phyloP scores from a whole-genome alignment of 73 alveolate species.

The Uronychia binucleata region DNA sequence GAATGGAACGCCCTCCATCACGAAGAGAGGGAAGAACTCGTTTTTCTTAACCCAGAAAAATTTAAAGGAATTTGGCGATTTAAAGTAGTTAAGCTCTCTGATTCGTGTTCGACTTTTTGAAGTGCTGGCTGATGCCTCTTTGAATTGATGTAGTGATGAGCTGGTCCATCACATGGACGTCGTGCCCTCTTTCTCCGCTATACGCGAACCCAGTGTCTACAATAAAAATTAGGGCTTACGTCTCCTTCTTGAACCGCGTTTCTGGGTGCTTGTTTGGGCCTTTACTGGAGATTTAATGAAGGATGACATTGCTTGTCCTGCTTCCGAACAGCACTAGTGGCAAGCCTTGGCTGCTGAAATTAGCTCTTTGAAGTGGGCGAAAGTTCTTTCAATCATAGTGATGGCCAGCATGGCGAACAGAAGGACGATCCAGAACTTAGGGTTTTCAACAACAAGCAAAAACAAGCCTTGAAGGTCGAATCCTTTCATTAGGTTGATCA shows the following conservation, averaged over 20 bases:
- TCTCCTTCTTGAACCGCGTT: not conserved
- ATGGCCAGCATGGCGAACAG: not conserved
- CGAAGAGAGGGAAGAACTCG: not conserved
- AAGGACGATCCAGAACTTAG: not conserved
- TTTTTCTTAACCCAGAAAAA: no score
- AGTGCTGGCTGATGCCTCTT: not conserved
- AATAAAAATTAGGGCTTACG: no score
- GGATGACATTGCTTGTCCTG: not conserved
- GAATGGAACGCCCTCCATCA: not conserved
- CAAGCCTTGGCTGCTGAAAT: not conserved
- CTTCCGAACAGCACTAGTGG: not conserved
- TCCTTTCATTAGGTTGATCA: not conserved
- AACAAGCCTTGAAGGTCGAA: slow-evolving; percentile 5
- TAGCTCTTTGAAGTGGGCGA: not conserved
- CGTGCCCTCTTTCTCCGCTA: slow-evolving; percentile 50
- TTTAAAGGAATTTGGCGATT: no score
- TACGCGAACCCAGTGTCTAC: slow-evolving; percentile 44
- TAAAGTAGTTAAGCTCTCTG: not conserved
- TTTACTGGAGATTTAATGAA: slow-evolving; percentile 6
- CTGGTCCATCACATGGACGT: slow-evolving; percentile 27
- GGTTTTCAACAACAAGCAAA: not conserved
- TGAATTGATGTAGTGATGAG: not conserved
- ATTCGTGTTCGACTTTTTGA: not conserved
- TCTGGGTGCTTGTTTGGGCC: not conserved
- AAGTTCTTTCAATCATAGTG: not conserved